These are phyloP conservation scores for peach (Prunus persica) DNA, from an alignment of 306 rosid genomes.

Conservation along the genomic window Prunus_persica_NCBIv2 NC_034009.1:10993501-10994000, in stretches of 20 bases:
- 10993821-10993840: slow-evolving; percentile 38
- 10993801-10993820: slow-evolving; percentile 19
- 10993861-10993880: slow-evolving; percentile 98
- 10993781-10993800: slow-evolving; percentile 7
- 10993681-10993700: not conserved
- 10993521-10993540: slow-evolving; percentile 97
- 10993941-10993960: slow-evolving; percentile 99
- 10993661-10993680: not conserved
- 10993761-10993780: not conserved
- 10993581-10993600: slow-evolving; percentile 44
- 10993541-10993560: slow-evolving; percentile 98
- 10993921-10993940: slow-evolving; percentile 99
- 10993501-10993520: slow-evolving; percentile 96
- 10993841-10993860: slow-evolving; percentile 99
- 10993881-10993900: slow-evolving; percentile 98
- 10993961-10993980: slow-evolving; percentile 98
- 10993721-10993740: not conserved
- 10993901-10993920: slow-evolving; percentile 94
- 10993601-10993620: slow-evolving; percentile 12
- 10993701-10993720: not conserved
- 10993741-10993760: not conserved
- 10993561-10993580: slow-evolving; percentile 97
- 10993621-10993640: not conserved
- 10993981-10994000: slow-evolving; percentile 99
- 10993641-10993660: not conserved